Conservation (phyloP, 1,139 yeast species). For the Ogataea hybrid region DNA sequence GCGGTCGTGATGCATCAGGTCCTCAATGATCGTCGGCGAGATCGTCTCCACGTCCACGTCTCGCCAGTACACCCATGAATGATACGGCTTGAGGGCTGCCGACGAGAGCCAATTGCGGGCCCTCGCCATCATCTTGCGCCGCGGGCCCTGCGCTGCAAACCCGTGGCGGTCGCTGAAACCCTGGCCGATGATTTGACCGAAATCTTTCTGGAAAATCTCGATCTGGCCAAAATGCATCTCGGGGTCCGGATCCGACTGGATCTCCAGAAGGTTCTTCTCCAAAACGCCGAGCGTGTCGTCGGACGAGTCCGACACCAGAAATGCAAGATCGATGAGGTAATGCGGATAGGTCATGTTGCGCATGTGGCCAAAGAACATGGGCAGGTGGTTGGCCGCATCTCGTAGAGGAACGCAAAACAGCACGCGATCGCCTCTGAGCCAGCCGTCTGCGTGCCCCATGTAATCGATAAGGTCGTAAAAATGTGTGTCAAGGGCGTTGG, state of each 20-base stretch:
- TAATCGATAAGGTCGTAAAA: constrained; percentile 45
- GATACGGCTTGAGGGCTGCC: constrained; percentile 75
- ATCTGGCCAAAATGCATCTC: constrained; percentile 52
- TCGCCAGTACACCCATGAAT: constrained; percentile 93
- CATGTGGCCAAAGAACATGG: constrained; percentile 61
- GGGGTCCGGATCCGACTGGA: constrained; percentile 44
- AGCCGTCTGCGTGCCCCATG: constrained; percentile 46
- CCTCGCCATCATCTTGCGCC: constrained; percentile 84
- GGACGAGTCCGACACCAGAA: constrained; percentile 55
- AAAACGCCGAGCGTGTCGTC: constrained; percentile 56
- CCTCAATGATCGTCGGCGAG: constrained; percentile 76
- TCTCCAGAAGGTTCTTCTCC: constrained; percentile 39
- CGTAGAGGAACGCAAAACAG: constrained; percentile 58
- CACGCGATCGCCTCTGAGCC: constrained; percentile 55
- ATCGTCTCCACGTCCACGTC: constrained; percentile 85
- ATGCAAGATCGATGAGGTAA: constrained; percentile 54
- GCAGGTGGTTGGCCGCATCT: constrained; percentile 62
- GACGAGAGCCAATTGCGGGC: constrained; percentile 87
- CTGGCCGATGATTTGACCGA: constrained; percentile 84
- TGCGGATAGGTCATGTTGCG: constrained; percentile 57
- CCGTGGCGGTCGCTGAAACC: constrained; percentile 91
- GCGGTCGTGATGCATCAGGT: constrained; percentile 69
- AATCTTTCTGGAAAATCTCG: constrained; percentile 75
- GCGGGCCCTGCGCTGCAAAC: constrained; percentile 83
- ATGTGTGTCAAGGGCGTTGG: constrained; percentile 31